Base-by-base conservation (phyloP, 2,329 filamentous ascomycete genomes). In the Rhynchosporium graminicola region DNA sequence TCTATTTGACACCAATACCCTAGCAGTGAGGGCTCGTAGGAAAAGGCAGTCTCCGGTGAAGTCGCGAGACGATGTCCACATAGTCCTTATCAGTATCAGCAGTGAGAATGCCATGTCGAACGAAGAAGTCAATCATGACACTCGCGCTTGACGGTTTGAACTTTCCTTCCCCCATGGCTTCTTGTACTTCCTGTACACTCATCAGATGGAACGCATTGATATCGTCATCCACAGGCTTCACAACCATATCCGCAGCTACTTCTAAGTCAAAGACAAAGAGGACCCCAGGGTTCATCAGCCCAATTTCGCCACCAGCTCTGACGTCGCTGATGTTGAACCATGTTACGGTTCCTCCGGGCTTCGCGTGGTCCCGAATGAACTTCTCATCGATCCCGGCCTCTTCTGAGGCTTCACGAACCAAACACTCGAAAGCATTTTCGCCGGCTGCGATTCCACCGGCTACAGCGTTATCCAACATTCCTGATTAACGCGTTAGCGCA, bases 111-210 rank as follows among this genome's bases (percentile, higher is more conserved):
- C 89, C 89, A 74, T 92, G 91, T 33, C 92, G 78, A 50, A 96
- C 78, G 69, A 96, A 85, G 74, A 96, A 96, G 71, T 96, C 91
- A 52, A 95, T 80, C 77, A 93, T 79, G 52, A 93, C 87, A 33
- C 88, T 73, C 33, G 89, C 87, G 68, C 90, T 92, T 70, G 95
- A 95, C 0, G 91, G 88, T 79, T 96, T 96, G 78, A 96, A 96
- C 73, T 91, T 85, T 2, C 86, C 86, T n/a, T 78, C 78, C 26
- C 80, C 76, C 79, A 96, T 79, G 1, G 86, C 84, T 60, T 77
- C 72, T 72, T 84, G 80, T 4, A 93, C 84, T 70, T 82, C 77
- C 0, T 73, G 72, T 10, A 92, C 79, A 10, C 76, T 80, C 84
- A 87, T 85, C 65, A 92, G 77, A 66, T 83, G 78, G 72, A 96